A percentile compares a stretch with the other conserved stretches of the same genome.
Evolutionary conservation across 2,329 filamentous ascomycete species (phyloP).

Genomic region (Claviceps sorghi): DNA sequence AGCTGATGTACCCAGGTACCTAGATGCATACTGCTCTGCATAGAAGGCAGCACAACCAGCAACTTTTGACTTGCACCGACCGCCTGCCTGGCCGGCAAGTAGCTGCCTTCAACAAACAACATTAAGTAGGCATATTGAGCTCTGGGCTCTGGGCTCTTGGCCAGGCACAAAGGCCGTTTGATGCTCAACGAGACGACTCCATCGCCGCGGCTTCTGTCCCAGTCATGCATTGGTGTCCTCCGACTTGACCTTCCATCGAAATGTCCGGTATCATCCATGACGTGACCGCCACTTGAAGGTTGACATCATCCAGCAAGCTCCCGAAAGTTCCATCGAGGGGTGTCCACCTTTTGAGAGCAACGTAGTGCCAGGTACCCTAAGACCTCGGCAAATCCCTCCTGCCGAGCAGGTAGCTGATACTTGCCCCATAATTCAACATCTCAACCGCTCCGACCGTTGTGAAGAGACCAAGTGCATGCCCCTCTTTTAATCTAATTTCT

Average conservation of each 20-base stretch:
- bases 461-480: background rate
- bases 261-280: slow-evolving; percentile 1
- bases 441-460: background rate
- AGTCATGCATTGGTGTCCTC: background rate
- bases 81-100: background rate
- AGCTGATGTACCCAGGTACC: too few species aligned
- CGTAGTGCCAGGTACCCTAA: background rate
- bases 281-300: slow-evolving; percentile 6
- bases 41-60: too few species aligned
- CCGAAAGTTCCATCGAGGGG: slow-evolving; percentile 19
- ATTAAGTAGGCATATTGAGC: background rate
- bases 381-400: background rate
- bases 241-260: background rate
- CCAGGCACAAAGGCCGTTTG: too few species aligned
- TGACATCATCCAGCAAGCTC: slow-evolving; percentile 17
- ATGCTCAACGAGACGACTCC: background rate
- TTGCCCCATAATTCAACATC: background rate
- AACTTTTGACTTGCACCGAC: too few species aligned
- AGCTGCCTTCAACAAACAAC: background rate
- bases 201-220: too few species aligned
- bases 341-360: slow-evolving; percentile 6
- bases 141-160: too few species aligned
- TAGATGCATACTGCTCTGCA: too few species aligned
- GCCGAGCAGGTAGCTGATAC: background rate
- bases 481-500: background rate